phyloP scores from a whole-genome alignment of 2,329 filamentous ascomycete genomes.

The Alternaria panax region DNA sequence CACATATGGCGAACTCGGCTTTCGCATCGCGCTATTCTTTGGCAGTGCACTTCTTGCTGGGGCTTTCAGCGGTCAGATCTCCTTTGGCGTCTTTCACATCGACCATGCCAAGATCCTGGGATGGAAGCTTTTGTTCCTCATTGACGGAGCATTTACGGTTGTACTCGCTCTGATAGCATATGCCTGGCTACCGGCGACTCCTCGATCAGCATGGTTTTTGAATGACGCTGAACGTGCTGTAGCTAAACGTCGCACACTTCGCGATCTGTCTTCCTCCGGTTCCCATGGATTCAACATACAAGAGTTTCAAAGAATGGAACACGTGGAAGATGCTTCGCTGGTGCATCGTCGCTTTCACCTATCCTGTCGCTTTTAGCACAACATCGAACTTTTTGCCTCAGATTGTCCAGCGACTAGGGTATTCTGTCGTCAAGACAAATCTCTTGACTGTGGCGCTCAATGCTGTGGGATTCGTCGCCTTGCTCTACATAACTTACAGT shows the following conservation, averaged over 20 bases:
- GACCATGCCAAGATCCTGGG: constrained; percentile 54
- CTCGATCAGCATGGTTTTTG: constrained; percentile 51
- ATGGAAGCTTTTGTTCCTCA: constrained; percentile 57
- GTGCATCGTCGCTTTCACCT: constrained; percentile 58
- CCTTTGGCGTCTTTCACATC: constrained; percentile 58
- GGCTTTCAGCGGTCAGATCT: constrained; percentile 52
- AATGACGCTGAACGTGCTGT: constrained; percentile 47
- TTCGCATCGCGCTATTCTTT: constrained; percentile 57
- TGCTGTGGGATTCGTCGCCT: constrained; percentile 56
- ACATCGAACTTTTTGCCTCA: constrained; percentile 59
- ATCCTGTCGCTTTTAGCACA: constrained; percentile 58
- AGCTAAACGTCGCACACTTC: constrained; percentile 54
- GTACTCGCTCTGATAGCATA: constrained; percentile 40
- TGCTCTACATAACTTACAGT: constrained; percentile 55
- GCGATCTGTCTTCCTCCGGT: constrained; percentile 43
- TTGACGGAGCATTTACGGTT: constrained; percentile 50
- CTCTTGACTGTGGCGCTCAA: constrained; percentile 60
- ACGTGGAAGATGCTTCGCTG: constrained; percentile 54
- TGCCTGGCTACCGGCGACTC: constrained; percentile 45
- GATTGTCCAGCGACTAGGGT: constrained; percentile 57
- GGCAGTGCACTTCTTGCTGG: constrained; percentile 53
- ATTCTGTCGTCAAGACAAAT: constrained; percentile 56
- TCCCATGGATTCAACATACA: constrained; percentile 50
- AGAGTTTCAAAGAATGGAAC: constrained; percentile 54
- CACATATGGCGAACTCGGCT: constrained; percentile 49